Percentiles rank a stretch among this genome's conserved stretches.
Conservation (phyloP, 1,284 basidiomycete species). For the Gymnopus androsaceus region DNA sequence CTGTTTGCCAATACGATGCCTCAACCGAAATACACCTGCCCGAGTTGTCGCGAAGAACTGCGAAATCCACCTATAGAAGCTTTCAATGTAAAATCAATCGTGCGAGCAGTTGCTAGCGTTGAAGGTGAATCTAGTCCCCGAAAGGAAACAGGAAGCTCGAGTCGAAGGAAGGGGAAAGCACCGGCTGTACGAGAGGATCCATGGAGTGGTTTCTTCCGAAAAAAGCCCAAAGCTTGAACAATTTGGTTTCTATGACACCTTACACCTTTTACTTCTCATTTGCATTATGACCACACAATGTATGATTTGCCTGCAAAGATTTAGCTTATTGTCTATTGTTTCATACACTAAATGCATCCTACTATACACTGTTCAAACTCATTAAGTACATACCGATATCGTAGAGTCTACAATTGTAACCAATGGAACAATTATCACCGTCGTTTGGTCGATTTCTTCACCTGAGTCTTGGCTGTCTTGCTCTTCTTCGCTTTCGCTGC, state of each 20-base stretch:
- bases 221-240: not conserved
- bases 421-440: constrained; percentile 18
- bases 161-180: constrained; percentile 11
- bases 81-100: constrained; percentile 59
- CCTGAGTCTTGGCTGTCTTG: constrained; percentile 39
- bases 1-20: constrained; percentile 29
- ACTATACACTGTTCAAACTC: constrained; percentile 1
- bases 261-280: not conserved
- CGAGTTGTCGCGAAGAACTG: constrained; percentile 58
- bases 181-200: constrained; percentile 25
- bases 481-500: constrained; percentile 34
- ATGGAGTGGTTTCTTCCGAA: constrained; percentile 57
- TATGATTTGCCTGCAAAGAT: not conserved
- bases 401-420: too few species aligned
- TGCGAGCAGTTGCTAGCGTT: constrained; percentile 46
- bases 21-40: constrained; percentile 61
- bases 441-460: constrained; percentile 39
- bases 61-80: constrained; percentile 54
- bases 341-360: not conserved
- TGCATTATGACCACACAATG: not conserved
- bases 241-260: not conserved
- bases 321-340: not conserved
- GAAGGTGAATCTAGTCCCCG: constrained; percentile 47
- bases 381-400: too few species aligned
- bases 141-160: constrained; percentile 21